Evolutionary conservation across 1,284 basidiomycete genomes (phyloP).

Genomic region (Pseudozyma tsukubaensis): DNA sequence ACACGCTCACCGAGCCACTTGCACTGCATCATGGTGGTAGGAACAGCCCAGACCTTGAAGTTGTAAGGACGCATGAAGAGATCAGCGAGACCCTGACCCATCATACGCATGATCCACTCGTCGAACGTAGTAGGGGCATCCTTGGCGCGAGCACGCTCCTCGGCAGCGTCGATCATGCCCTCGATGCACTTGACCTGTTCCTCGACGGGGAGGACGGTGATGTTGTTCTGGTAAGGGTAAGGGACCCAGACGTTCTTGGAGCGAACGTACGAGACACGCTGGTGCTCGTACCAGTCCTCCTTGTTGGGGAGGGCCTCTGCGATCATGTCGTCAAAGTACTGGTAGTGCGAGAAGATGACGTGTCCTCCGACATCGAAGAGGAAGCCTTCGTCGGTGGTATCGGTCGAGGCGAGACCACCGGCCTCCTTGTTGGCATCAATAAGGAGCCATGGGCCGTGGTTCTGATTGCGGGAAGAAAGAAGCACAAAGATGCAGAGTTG

Average conservation of each 20-base stretch:
- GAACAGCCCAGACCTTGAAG: conserved; percentile 74
- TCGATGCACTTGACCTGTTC: conserved; percentile 72
- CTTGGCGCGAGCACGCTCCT: conserved; percentile 67
- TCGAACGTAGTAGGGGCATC: conserved; percentile 70
- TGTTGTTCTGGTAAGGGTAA: conserved; percentile 72
- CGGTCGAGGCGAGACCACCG: conserved; percentile 73
- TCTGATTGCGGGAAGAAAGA: conserved; percentile 50
- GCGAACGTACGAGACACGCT: conserved; percentile 73
- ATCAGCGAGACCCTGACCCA: conserved; percentile 72
- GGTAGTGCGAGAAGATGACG: conserved; percentile 74
- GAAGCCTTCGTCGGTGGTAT: conserved; percentile 72
- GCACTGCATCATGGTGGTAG: conserved; percentile 73
- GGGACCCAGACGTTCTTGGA: conserved; percentile 72
- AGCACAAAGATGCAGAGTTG: not conserved
- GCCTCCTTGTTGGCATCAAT: conserved; percentile 71
- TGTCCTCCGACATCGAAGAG: conserved; percentile 73
- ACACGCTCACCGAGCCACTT: conserved; percentile 74
- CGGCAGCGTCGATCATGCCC: conserved; percentile 71
- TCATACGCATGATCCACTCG: conserved; percentile 73
- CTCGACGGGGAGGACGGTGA: conserved; percentile 71
- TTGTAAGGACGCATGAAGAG: conserved; percentile 74
- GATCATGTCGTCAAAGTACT: conserved; percentile 73
- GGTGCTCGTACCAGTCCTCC: conserved; percentile 72
- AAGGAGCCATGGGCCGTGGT: conserved; percentile 70
- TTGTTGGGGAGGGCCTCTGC: conserved; percentile 71